These are phyloP conservation scores for Beauveria sp. DNA, from an alignment of 2,329 filamentous ascomycete genomes.

Conservation along the genomic window DNA sequence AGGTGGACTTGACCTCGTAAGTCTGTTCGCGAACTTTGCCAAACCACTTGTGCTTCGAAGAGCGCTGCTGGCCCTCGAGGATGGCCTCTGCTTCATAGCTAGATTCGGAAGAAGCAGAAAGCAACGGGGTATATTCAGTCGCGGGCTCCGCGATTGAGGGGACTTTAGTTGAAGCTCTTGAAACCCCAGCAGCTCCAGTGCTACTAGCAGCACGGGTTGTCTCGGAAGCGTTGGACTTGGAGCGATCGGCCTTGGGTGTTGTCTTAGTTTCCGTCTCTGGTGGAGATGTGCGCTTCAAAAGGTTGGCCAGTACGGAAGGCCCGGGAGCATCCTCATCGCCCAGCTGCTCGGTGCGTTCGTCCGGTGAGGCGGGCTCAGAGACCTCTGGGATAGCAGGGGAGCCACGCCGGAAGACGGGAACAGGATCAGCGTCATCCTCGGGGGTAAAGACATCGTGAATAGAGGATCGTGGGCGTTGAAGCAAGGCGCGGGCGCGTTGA, in stretches of 20 bases:
- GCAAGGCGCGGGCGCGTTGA: conserved; percentile 36
- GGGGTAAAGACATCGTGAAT: conserved; percentile 21
- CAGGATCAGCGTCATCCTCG: conserved; percentile 17
- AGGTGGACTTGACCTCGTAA: conserved; percentile 24
- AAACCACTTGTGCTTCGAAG: conserved; percentile 26
- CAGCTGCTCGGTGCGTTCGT: conserved; percentile 18
- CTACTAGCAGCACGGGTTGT: not conserved
- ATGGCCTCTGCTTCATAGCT: conserved; percentile 28
- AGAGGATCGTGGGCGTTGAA: conserved; percentile 29
- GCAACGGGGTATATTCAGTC: conserved; percentile 42
- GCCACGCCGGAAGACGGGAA: conserved; percentile 19
- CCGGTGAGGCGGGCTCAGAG: conserved; percentile 48
- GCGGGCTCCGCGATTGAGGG: conserved; percentile 13
- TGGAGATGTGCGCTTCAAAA: conserved; percentile 43
- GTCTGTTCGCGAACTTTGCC: conserved; percentile 23
- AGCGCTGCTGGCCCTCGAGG: conserved; percentile 44
- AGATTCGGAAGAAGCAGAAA: conserved; percentile 28
- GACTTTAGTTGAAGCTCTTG: not conserved
- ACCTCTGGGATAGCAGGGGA: conserved; percentile 53
- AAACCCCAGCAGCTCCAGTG: not conserved
- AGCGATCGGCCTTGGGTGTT: not conserved
- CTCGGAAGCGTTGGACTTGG: not conserved
- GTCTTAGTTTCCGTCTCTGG: conserved; percentile 13
- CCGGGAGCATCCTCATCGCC: conserved; percentile 18
- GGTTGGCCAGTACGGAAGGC: conserved; percentile 39